Evolutionary conservation across 106 monocot genomes (phyloP), one percentile per base, ranked within the genome.

Genomic region (Agapanthus africanus): DNA sequence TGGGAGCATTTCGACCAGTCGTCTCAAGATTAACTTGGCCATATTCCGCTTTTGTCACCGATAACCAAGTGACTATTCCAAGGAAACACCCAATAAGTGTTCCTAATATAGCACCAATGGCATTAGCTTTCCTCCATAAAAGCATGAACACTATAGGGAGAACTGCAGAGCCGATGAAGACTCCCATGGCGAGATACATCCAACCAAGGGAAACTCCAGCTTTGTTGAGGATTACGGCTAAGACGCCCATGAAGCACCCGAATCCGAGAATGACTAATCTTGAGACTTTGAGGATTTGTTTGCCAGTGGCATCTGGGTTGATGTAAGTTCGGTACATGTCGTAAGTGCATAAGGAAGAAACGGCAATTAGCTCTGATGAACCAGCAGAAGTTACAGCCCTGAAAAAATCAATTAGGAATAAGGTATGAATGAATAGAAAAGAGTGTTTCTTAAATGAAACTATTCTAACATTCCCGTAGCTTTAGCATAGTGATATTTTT

Each of bases 351-450:
- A 97, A 69, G 34, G 97, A 91, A 59, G 97, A 97, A 2, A 97
- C 97, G 11, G 97, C 97, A 30, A 97, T 84, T 25, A 97, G 80
- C 68, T 97, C 97, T 25, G 97, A 73, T 0, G 97, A 97, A 33
- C 97, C 97, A 50, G 97, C 85, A 38, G 97, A 97, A 22, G 97
- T 97, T 67, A 97, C 97, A 50, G 97, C 97, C 94, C 94, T 94
- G 87, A 19, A 84, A 59, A 35, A 47, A 47, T 2, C n/a, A n/a
- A n/a, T n/a, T n/a, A n/a, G n/a, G n/a, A n/a, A n/a, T n/a, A n/a
- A n/a, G n/a, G n/a, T n/a, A n/a, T n/a, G n/a, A n/a, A n/a, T n/a
- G n/a, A n/a, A n/a, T n/a, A n/a, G n/a, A n/a, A n/a, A n/a, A n/a
- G n/a, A n/a, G n/a, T n/a, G n/a, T n/a, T n/a, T n/a, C n/a, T n/a